Evolutionary conservation across 371 early-diverging fungal genomes (phyloP), one percentile per base, ranked within the genome.

Genomic region (Funneliformis caledonium): DNA sequence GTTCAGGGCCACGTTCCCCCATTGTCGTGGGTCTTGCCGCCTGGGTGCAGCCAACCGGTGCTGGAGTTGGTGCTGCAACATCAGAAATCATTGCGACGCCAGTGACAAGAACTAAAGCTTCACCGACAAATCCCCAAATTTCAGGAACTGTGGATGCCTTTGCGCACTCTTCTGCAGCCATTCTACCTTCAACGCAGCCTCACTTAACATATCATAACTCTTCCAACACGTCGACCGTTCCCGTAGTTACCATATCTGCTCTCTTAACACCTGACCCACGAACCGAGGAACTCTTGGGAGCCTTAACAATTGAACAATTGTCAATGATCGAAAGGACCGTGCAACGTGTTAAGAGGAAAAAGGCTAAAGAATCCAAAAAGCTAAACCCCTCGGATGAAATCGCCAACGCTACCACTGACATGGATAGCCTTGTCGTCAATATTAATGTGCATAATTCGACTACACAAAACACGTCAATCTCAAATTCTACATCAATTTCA

Each of bases 261-360:
- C 78, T 78, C 31, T 45, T 78, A 64, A 12, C 22, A 1, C 73
- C 80, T 45, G 73, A 72, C 61, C 48, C 42, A 47, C 26, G 56
- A 5, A 80, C 80, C 31, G 80, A 80, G 61, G 73, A 80, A 42
- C 42, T 80, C 60, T 61, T 80, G 11, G n/a, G 47, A 45, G 61
- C 80, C 2, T 48, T 80, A 22, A 43, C 73, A 33, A 16, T 70
- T 43, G 80, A 80, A 4, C 80, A 80, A 47, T 31, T 80, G 22
- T n/a, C 48, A 9, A 48, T 31, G 26, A 59, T 80, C 19, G 80
- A 80, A 60, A 80, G 61, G 26, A 80, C 80, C 12, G 73, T 80
- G 42, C 73, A 80, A 56, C 50, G 73, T 48, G 74, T 73, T 22
- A 80, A 73, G 37, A 70, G 50, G 31, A 72, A 73, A 11, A 80